Evolutionary conservation across 2,329 filamentous ascomycete species (phyloP).

Genomic region (Paracorniculantispora psalliotae): DNA sequence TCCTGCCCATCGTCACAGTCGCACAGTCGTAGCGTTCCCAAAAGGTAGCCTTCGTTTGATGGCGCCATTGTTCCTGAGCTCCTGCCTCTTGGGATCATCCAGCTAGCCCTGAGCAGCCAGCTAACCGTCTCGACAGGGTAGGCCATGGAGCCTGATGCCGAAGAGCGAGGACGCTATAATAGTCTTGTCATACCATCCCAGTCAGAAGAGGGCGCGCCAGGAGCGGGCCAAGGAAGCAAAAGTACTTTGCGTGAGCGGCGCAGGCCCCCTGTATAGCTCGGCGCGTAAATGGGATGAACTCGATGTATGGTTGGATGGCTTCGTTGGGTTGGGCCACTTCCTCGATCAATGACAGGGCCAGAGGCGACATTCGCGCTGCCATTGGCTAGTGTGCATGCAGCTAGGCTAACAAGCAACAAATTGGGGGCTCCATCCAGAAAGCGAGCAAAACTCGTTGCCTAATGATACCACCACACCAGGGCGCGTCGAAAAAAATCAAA

Average conservation of each 20-base stretch:
- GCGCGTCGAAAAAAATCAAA: neutral
- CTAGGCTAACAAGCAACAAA: conserved; percentile 1
- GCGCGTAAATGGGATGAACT: conserved; percentile 9
- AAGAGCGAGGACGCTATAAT: conserved; percentile 1
- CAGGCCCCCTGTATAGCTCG: conserved; percentile 7
- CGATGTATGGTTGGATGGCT: conserved; percentile 13
- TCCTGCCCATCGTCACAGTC: neutral
- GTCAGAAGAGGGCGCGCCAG: neutral
- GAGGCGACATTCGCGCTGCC: neutral
- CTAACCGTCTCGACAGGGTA: neutral
- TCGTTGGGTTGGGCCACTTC: conserved; percentile 2
- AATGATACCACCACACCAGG: neutral
- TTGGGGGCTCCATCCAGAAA: conserved; percentile 7
- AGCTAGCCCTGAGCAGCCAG: neutral
- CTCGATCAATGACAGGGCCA: conserved; percentile 11
- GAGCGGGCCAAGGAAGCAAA: neutral
- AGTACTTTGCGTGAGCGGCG: neutral
- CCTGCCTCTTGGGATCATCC: neutral
- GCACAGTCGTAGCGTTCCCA: neutral
- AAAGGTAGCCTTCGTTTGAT: neutral
- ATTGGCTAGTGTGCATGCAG: conserved; percentile 9
- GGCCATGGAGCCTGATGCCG: neutral
- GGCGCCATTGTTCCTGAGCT: neutral
- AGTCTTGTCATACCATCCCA: neutral
- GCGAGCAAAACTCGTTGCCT: neutral